Conservation (phyloP, 495 filamentous ascomycete species). For the Poronia punctata region DNA sequence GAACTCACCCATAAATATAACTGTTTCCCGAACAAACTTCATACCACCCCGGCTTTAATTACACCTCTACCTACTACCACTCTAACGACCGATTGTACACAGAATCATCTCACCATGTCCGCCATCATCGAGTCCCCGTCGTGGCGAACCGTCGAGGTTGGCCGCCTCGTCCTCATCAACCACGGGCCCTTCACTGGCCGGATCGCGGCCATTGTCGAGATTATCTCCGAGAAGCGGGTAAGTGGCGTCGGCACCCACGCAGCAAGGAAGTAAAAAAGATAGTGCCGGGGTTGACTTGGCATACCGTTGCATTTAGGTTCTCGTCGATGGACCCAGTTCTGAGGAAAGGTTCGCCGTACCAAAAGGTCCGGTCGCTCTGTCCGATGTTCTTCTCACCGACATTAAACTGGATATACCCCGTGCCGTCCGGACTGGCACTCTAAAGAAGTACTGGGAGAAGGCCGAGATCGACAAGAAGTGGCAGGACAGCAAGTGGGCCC, state of each 20-base stretch:
- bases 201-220: conserved; percentile 92
- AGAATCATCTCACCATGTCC: conserved; percentile 40
- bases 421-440: conserved; percentile 70
- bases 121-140: conserved; percentile 62
- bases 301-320: conserved; percentile 57
- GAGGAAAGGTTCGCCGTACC: conserved; percentile 68
- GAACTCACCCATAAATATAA: too few species aligned
- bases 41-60: too few species aligned
- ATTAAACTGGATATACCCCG: conserved; percentile 86
- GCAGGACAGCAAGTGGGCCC: conserved; percentile 79
- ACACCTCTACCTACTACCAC: background rate
- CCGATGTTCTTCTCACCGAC: conserved; percentile 78
- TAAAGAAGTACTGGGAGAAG: conserved; percentile 81
- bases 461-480: conserved; percentile 85
- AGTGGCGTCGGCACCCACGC: too few species aligned
- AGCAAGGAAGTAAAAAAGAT: conserved; percentile 12
- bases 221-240: conserved; percentile 99
- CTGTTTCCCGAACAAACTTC: too few species aligned
- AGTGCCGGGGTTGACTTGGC: conserved; percentile 20
- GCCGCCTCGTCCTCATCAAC: conserved; percentile 84
- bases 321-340: conserved; percentile 86
- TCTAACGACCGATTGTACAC: conserved; percentile 14
- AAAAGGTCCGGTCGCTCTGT: conserved; percentile 74
- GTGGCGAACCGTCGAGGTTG: conserved; percentile 94
- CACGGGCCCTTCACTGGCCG: conserved; percentile 69